Percentiles rank a stretch among this genome's conserved stretches.
Evolutionary conservation across 1,284 basidiomycete species (phyloP).

Genomic region (Sporisorium iseilematis-ciliati): DNA sequence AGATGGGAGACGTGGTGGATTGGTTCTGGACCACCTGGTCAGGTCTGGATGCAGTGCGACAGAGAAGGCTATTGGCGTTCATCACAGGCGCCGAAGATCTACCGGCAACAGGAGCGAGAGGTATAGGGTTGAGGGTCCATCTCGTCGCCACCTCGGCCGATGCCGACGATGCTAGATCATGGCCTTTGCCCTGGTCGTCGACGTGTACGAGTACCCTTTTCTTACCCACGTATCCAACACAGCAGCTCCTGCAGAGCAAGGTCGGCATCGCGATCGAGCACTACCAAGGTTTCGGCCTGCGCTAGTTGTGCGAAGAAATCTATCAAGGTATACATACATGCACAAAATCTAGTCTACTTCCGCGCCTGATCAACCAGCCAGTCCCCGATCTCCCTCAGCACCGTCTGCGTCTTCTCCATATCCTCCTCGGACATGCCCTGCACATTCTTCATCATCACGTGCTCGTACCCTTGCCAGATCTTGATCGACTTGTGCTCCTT

Average conservation of each 20-base stretch:
- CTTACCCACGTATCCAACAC: slow-evolving; percentile 41
- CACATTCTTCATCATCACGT: slow-evolving; percentile 71
- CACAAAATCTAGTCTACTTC: slow-evolving; percentile 11
- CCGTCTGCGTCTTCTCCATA: slow-evolving; percentile 47
- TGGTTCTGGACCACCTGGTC: slow-evolving; percentile 55
- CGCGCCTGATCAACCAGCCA: slow-evolving; percentile 46
- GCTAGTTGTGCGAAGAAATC: slow-evolving; percentile 21
- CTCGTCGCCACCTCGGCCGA: slow-evolving; percentile 23
- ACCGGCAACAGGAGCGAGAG: slow-evolving; percentile 45
- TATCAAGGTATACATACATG: background rate
- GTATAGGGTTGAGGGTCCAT: slow-evolving; percentile 53
- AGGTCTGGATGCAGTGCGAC: slow-evolving; percentile 16
- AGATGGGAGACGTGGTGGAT: background rate
- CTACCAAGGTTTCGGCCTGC: slow-evolving; percentile 55
- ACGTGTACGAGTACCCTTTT: slow-evolving; percentile 62
- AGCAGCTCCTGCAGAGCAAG: slow-evolving; percentile 31
- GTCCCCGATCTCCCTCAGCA: slow-evolving; percentile 58
- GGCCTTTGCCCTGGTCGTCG: slow-evolving; percentile 57
- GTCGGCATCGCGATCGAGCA: slow-evolving; percentile 54
- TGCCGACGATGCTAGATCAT: slow-evolving; percentile 11
- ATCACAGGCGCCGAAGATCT: slow-evolving; percentile 60
- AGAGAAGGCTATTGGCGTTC: slow-evolving; percentile 55
- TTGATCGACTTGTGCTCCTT: slow-evolving; percentile 71
- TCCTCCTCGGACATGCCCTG: slow-evolving; percentile 57
- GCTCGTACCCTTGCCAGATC: slow-evolving; percentile 73